Evolutionary conservation across 2,329 filamentous ascomycete species (phyloP), one percentile per base, ranked within the genome.

Genomic region (Exophiala xenobiotica): DNA sequence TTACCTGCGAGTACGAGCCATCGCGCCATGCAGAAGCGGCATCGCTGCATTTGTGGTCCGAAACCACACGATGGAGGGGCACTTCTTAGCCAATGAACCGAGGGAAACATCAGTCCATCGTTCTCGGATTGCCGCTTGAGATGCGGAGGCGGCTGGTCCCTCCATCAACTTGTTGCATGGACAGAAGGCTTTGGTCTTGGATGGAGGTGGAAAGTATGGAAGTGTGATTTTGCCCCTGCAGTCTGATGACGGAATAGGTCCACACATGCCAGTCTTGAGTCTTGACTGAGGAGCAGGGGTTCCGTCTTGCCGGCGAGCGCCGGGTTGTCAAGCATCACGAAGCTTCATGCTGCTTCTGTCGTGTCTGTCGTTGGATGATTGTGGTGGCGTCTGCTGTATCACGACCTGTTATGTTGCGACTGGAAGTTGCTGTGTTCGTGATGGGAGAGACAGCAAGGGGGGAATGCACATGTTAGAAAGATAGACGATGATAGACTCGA

Each of bases 281-380:
- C n/a, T 35, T 14, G 31, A 35, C 31, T 16, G 18, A 7, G 31
- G 18, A 6, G 5, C 18, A 5, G 5, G n/a, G 6, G 31, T 35
- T 35, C 31, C 31, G 31, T 35, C 31, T 35, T 14, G n/a, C 31
- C 31, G n/a, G n/a, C n/a, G n/a, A n/a, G n/a, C n/a, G n/a, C n/a
- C n/a, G n/a, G 31, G 31, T 4, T 16, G 31, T 35, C 11, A 35
- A 35, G 31, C 31, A 35, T 16, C 31, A 35, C 31, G 18, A 35
- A 35, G 31, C 31, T 35, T 35, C 31, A 35, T 35, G 31, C n/a
- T 16, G 31, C 18, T 9, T 14, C 31, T n/a, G 31, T 6, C 27
- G 27, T 37, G 29, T 19, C 8, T 44, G 22, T 46, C 49, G 26
- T 48, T 48, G 48, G 45, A 26, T 24, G 23, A 18, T 8, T 42